Conservation (phyloP, 176 grass and related monocot species). For the Lolium multiflorum region DNA sequence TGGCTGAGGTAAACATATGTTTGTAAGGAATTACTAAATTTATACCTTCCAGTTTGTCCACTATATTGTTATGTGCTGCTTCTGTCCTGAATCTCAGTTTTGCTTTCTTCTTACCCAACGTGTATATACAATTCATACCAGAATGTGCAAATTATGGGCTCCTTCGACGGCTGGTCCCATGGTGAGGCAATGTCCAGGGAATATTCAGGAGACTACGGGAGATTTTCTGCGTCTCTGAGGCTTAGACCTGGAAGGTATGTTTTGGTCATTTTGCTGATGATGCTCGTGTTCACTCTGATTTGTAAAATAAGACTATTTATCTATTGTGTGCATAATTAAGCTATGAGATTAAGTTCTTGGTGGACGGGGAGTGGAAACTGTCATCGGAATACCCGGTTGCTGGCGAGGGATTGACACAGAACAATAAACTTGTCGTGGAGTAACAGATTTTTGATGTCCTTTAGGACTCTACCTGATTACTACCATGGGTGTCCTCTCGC, state of each 20-base stretch:
- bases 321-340: constrained; percentile 47
- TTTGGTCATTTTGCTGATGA: constrained; percentile 4
- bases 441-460: constrained; percentile 12
- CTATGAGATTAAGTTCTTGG: constrained; percentile 98
- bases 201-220: constrained; percentile 72
- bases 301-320: not conserved
- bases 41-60: not conserved
- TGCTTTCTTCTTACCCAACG: constrained; percentile 7
- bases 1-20: constrained; percentile 84
- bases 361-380: constrained; percentile 84
- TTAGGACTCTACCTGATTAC: not conserved
- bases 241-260: constrained; percentile 92
- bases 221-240: constrained; percentile 76
- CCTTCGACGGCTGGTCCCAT: constrained; percentile 88
- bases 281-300: not conserved
- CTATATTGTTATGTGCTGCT: not conserved
- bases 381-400: constrained; percentile 70
- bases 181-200: constrained; percentile 85
- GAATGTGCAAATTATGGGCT: constrained; percentile 95
- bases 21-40: constrained; percentile 3
- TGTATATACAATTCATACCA: constrained; percentile 32
- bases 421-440: constrained; percentile 72
- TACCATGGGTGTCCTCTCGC: not conserved
- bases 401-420: constrained; percentile 68
- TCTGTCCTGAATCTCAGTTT: not conserved